A percentile compares a stretch with the other conserved stretches of the same genome.
Evolutionary conservation across 2,329 filamentous ascomycete species (phyloP).

Genomic region (Pestalotiopsis sp.): DNA sequence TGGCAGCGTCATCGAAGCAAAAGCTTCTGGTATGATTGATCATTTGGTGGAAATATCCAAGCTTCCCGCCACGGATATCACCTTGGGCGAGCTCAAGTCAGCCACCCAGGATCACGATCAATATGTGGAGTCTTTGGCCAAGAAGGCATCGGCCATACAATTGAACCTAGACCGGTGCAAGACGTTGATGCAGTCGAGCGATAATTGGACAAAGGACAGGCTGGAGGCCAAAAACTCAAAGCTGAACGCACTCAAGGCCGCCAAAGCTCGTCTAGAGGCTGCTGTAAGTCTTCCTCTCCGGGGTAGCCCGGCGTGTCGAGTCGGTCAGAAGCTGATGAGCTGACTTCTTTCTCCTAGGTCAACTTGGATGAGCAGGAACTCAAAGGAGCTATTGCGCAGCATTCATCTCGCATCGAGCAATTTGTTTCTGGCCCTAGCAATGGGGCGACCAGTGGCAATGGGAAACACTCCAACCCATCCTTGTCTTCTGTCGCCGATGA

Average conservation of each 20-base stretch:
- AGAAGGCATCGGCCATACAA: background rate
- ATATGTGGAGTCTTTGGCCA: background rate
- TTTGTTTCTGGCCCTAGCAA: background rate
- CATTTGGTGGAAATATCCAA: background rate
- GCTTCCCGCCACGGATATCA: background rate
- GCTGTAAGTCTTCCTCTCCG: background rate
- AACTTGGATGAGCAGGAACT: background rate
- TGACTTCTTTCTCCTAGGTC: background rate
- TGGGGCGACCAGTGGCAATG: background rate
- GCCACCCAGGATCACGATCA: background rate
- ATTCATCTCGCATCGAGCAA: background rate
- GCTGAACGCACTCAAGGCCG: background rate
- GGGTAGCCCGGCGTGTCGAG: background rate
- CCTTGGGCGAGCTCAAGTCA: background rate
- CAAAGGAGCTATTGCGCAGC: background rate
- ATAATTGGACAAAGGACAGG: background rate
- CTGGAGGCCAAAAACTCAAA: background rate
- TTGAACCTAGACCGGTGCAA: background rate
- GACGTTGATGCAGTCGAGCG: background rate
- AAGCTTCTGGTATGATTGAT: background rate
- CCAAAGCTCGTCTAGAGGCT: conserved; percentile 4
- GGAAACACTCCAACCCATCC: background rate
- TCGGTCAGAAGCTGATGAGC: background rate
- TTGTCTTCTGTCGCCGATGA: background rate
- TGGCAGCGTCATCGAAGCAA: background rate